phyloP scores from a whole-genome alignment of 345 rosid species.

The Tarenaya hassleriana region DNA sequence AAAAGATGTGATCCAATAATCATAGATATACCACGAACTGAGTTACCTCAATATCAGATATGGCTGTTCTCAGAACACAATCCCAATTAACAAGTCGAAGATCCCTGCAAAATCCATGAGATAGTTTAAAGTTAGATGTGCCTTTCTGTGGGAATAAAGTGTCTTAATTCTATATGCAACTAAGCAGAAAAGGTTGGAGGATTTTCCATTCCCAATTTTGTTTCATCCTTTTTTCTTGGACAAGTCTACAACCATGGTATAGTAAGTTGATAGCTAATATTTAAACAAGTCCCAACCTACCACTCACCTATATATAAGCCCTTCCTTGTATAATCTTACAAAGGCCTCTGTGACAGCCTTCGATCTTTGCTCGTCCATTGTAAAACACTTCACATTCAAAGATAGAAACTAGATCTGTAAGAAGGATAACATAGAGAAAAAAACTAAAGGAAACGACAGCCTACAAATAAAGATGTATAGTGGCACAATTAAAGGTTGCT shows the following conservation, averaged over 20 bases:
- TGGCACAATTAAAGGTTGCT: slow-evolving; percentile 1
- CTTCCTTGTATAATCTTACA: slow-evolving; percentile 60
- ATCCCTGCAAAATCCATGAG: slow-evolving; percentile 49
- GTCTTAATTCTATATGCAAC: not conserved
- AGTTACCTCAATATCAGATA: slow-evolving; percentile 85
- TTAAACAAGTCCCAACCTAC: slow-evolving; percentile 3
- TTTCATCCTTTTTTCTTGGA: not conserved
- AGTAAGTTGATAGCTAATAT: slow-evolving; percentile 3
- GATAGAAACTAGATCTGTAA: slow-evolving; percentile 16
- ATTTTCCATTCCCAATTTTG: not conserved
- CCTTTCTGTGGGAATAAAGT: not conserved
- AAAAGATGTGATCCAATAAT: slow-evolving; percentile 14
- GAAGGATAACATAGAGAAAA: too few relatives aligned
- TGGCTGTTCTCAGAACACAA: slow-evolving; percentile 71
- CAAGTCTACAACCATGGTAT: not conserved
- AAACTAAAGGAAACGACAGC: not conserved
- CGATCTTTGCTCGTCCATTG: slow-evolving; percentile 90
- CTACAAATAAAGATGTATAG: not conserved
- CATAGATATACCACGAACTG: slow-evolving; percentile 11
- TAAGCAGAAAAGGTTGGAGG: slow-evolving; percentile 13
- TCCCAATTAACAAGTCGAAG: slow-evolving; percentile 88
- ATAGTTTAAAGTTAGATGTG: slow-evolving; percentile 7
- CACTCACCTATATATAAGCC: slow-evolving; percentile 78
- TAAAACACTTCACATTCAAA: slow-evolving; percentile 56
- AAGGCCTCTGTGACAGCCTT: slow-evolving; percentile 87